These are phyloP conservation scores for Termitomyces heimii DNA, from an alignment of 768 basidiomycete species.

Conservation along the genomic window DNA sequence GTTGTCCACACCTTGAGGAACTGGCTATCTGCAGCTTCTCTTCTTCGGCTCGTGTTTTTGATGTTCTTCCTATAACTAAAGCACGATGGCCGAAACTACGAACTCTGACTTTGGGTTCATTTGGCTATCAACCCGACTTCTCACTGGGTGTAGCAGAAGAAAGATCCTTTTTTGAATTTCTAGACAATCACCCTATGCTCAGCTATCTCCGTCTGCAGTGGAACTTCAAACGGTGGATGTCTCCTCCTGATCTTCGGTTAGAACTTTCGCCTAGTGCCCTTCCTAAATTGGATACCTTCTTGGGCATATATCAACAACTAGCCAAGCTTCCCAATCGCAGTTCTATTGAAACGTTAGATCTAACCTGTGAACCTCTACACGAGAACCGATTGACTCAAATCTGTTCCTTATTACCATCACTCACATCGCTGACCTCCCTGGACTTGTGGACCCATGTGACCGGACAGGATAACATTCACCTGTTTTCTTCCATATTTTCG, in stretches of 20 bases:
- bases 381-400: conserved; percentile 26
- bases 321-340: conserved; percentile 28
- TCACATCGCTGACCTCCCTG: conserved; percentile 33
- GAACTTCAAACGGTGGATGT: conserved; percentile 48
- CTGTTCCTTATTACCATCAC: conserved; percentile 25
- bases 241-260: conserved; percentile 31
- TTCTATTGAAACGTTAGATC: conserved; percentile 34
- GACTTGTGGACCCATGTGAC: conserved; percentile 44
- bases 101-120: conserved; percentile 42
- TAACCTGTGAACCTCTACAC: conserved; percentile 45
- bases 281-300: conserved; percentile 33
- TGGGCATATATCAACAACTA: conserved; percentile 44
- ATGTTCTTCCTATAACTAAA: conserved; percentile 32
- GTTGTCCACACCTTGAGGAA: conserved; percentile 42
- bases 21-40: conserved; percentile 47
- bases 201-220: conserved; percentile 40
- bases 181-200: conserved; percentile 30
- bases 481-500: conserved; percentile 29
- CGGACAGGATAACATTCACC: conserved; percentile 23
- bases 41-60: conserved; percentile 37
- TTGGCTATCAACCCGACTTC: conserved; percentile 43
- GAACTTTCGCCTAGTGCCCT: conserved; percentile 23
- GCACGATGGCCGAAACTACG: conserved; percentile 35
- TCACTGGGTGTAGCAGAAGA: conserved; percentile 28
- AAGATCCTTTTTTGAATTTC: conserved; percentile 26